Conservation (phyloP, 257 asterid genomes). For the Leptodermis oblonga region DNA sequence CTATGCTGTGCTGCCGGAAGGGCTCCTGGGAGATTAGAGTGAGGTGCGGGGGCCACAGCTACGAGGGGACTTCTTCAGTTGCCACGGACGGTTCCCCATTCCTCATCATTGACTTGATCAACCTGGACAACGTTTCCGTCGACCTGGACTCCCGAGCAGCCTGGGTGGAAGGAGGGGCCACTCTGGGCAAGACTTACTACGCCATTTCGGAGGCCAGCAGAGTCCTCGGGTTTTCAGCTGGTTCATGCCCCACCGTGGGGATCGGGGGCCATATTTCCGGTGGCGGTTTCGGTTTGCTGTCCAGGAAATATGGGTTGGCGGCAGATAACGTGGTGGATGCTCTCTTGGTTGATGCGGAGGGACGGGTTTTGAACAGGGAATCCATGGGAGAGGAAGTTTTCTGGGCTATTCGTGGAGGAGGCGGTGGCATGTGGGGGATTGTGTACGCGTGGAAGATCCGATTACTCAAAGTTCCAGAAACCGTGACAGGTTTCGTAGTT, state of each 20-base stretch:
- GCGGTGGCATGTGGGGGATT: constrained; percentile 70
- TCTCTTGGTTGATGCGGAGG: constrained; percentile 49
- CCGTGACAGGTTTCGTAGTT: constrained; percentile 41
- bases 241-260: constrained; percentile 83
- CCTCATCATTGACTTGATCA: constrained; percentile 61
- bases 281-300: constrained; percentile 66
- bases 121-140: constrained; percentile 34
- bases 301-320: constrained; percentile 68
- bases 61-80: constrained; percentile 63
- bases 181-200: constrained; percentile 57
- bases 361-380: constrained; percentile 45
- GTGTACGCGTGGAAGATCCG: constrained; percentile 64
- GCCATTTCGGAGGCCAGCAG: constrained; percentile 39
- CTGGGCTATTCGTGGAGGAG: constrained; percentile 89
- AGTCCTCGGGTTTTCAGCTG: constrained; percentile 52
- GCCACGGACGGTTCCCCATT: constrained; percentile 41
- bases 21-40: constrained; percentile 46
- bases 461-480: constrained; percentile 34
- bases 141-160: constrained; percentile 35
- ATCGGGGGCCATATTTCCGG: constrained; percentile 70
- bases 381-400: constrained; percentile 83
- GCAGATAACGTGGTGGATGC: constrained; percentile 78
- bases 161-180: constrained; percentile 79
- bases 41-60: constrained; percentile 80
- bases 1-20: constrained; percentile 40